phyloP scores from a whole-genome alignment of 2,329 filamentous ascomycete species.

The Teratosphaeria pseudoeucalypti region DNA sequence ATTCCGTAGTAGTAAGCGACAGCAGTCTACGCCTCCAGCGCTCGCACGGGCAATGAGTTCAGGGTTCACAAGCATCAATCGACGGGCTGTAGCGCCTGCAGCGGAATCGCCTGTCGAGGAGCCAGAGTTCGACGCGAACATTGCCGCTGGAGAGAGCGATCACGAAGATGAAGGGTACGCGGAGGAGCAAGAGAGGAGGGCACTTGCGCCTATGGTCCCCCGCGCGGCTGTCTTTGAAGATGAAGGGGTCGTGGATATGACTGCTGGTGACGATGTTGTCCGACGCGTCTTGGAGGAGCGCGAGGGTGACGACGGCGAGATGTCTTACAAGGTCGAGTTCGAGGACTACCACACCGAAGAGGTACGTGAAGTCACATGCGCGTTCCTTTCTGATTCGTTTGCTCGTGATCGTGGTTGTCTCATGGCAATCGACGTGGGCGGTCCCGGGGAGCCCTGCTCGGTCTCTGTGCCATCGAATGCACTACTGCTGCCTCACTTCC shows the following conservation, averaged over 20 bases:
- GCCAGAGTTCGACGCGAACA: not conserved
- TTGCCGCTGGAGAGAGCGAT: not conserved
- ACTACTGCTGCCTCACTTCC: not conserved
- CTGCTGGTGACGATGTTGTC: slow-evolving; percentile 22
- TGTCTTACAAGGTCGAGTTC: slow-evolving; percentile 34
- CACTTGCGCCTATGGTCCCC: slow-evolving; percentile 3
- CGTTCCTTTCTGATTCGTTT: not conserved
- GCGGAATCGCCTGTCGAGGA: not conserved
- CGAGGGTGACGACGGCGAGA: slow-evolving; percentile 17
- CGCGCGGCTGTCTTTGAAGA: not conserved
- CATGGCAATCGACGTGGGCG: not conserved
- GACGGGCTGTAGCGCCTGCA: not conserved
- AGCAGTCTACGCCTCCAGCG: not conserved
- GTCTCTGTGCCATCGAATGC: not conserved
- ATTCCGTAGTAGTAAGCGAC: slow-evolving; percentile 1
- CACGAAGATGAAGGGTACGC: not conserved
- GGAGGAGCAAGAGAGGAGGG: not conserved
- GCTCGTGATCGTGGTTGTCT: not conserved
- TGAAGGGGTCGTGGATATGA: slow-evolving; percentile 14
- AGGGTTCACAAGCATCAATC: slow-evolving; percentile 6
- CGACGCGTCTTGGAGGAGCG: slow-evolving; percentile 31
- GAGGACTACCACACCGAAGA: slow-evolving; percentile 29
- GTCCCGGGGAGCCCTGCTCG: not conserved
- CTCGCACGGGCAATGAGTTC: not conserved
- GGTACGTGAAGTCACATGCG: slow-evolving; percentile 26